A percentile compares a stretch with the other conserved stretches of the same genome.
Conservation (phyloP, 805 yeast species). For the Helenozyma rhizophorensis region DNA sequence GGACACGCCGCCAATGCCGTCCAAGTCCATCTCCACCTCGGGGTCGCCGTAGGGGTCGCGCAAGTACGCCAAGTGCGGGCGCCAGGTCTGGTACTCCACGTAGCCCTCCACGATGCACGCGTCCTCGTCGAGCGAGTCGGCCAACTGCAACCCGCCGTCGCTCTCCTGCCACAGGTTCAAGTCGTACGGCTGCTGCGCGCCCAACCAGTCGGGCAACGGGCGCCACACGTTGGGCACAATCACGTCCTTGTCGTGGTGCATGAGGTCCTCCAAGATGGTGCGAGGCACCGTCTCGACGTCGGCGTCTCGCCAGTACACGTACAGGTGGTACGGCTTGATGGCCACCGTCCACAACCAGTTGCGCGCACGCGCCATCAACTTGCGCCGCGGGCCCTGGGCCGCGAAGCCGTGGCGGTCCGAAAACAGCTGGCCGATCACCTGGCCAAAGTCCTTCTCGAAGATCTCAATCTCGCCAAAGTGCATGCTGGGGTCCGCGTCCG, state of each 20-base stretch:
- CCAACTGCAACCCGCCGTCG: constrained; percentile 76
- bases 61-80: constrained; percentile 93
- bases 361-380: constrained; percentile 92
- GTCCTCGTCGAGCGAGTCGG: constrained; percentile 78
- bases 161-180: constrained; percentile 83
- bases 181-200: constrained; percentile 81
- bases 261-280: constrained; percentile 82
- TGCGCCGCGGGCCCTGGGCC: constrained; percentile 93
- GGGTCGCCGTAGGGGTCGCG: constrained; percentile 95
- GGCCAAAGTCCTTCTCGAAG: constrained; percentile 90
- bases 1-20: constrained; percentile 97
- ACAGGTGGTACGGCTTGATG: constrained; percentile 84
- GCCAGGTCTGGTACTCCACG: constrained; percentile 96
- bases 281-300: constrained; percentile 91
- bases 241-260: constrained; percentile 88
- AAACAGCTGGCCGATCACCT: constrained; percentile 86
- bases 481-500: constrained; percentile 53
- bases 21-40: constrained; percentile 86
- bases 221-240: constrained; percentile 95
- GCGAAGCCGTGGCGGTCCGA: constrained; percentile 93
- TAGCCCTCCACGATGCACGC: constrained; percentile 97
- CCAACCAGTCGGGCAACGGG: constrained; percentile 82
- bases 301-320: constrained; percentile 98
- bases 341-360: constrained; percentile 91
- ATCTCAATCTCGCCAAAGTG: constrained; percentile 84